phyloP scores from a whole-genome alignment of 148 eudicot genomes.

The Amaranthus hypochondriacus region DNA sequence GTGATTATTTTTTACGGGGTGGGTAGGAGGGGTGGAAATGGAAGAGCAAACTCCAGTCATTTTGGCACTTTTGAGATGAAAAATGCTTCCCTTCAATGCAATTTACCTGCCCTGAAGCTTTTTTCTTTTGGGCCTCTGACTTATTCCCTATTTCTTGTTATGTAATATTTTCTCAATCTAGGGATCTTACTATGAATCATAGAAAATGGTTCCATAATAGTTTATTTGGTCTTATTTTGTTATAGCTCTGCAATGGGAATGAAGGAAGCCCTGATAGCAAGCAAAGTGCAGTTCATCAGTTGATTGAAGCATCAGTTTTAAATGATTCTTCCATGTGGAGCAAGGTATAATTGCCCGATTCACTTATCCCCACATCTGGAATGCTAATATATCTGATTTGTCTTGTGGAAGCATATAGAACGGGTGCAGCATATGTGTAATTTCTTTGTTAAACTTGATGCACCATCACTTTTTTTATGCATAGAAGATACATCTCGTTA shows the following conservation, averaged over 20 bases:
- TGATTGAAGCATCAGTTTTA: slow-evolving; percentile 64
- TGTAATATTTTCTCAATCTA: neutral
- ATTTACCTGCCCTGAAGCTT: neutral
- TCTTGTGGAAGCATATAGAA: neutral
- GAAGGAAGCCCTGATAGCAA: slow-evolving; percentile 60
- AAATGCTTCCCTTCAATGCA: neutral
- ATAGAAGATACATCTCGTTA: no score
- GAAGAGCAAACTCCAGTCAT: neutral
- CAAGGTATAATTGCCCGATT: slow-evolving; percentile 44
- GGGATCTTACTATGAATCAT: neutral
- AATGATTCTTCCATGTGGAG: slow-evolving; percentile 78
- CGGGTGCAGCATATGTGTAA: neutral
- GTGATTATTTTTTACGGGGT: neutral
- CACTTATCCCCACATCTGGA: neutral
- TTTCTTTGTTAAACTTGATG: no score
- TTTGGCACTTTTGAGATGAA: neutral
- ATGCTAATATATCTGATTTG: neutral
- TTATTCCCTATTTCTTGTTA: no score
- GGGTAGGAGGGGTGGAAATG: no score
- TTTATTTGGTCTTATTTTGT: slow-evolving; percentile 15
- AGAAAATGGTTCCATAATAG: slow-evolving; percentile 7
- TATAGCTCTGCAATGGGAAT: slow-evolving; percentile 64
- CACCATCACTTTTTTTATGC: no score
- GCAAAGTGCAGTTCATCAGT: slow-evolving; percentile 66
- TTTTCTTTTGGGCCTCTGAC: neutral